Evolutionary conservation across 2,329 filamentous ascomycete species (phyloP).

Genomic region (Fusarium citri): DNA sequence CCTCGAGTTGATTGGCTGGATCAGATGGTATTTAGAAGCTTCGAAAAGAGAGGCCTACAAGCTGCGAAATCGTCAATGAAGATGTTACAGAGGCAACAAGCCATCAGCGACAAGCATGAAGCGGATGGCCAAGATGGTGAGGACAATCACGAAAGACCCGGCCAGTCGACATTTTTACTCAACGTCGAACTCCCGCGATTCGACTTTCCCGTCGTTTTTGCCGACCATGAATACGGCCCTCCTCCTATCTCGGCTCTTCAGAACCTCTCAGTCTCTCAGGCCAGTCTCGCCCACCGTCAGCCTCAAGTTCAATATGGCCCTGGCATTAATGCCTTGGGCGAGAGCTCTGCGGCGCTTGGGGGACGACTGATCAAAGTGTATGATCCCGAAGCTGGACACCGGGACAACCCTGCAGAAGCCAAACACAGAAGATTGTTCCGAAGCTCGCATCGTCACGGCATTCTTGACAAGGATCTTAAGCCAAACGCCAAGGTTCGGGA

Average conservation of each 20-base stretch:
- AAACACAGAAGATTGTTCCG: conserved; percentile 94
- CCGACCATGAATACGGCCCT: conserved; percentile 90
- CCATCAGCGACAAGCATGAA: conserved; percentile 54
- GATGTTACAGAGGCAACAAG: conserved; percentile 62
- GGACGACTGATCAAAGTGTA: conserved; percentile 85
- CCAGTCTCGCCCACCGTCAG: conserved; percentile 79
- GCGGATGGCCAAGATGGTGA: conserved; percentile 47
- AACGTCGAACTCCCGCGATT: conserved; percentile 94
- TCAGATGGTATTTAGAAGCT: conserved; percentile 88
- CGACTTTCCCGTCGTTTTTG: conserved; percentile 95
- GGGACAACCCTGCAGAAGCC: conserved; percentile 92
- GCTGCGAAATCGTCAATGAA: conserved; percentile 73
- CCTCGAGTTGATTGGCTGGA: conserved; percentile 95
- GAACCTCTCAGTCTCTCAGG: conserved; percentile 66
- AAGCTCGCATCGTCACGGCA: conserved; percentile 90
- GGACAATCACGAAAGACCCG: conserved; percentile 59
- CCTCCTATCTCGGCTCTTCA: conserved; percentile 83
- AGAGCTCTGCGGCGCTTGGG: conserved; percentile 60
- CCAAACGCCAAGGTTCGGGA: conserved; percentile 96
- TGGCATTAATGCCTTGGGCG: conserved; percentile 79
- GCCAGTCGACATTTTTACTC: conserved; percentile 76
- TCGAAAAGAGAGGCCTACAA: conserved; percentile 80
- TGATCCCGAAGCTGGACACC: conserved; percentile 89
- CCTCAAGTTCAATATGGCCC: conserved; percentile 92
- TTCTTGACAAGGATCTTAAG: conserved; percentile 93